phyloP scores from a whole-genome alignment of 129 eudicot species.

The Chrysanthemum lavandulifolium region DNA sequence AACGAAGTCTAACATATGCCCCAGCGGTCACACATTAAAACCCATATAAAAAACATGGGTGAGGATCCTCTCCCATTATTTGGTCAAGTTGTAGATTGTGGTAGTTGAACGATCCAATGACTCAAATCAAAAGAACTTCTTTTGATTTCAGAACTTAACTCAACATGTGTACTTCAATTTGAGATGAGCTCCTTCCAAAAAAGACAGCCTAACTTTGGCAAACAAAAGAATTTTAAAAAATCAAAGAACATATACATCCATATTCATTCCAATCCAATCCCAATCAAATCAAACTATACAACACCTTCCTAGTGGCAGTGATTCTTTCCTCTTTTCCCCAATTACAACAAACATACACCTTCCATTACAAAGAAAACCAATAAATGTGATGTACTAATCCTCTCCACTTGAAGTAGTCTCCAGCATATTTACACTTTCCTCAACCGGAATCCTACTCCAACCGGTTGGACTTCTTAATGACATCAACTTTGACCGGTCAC shows the following conservation, averaged over 20 bases:
- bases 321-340: conserved; percentile 16
- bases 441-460: conserved; percentile 65
- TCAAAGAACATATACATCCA: conserved; percentile 24
- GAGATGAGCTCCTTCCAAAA: too few relatives aligned
- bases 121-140: too few relatives aligned
- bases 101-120: too few relatives aligned
- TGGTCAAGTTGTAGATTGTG: too few relatives aligned
- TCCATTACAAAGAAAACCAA: not conserved
- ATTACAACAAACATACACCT: conserved; percentile 21
- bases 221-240: conserved; percentile 30
- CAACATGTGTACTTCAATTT: too few relatives aligned
- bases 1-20: not conserved
- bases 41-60: not conserved
- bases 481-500: conserved; percentile 53
- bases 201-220: conserved; percentile 13
- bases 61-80: too few relatives aligned
- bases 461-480: conserved; percentile 53
- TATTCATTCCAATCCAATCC: conserved; percentile 19
- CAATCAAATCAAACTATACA: conserved; percentile 25
- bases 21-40: not conserved
- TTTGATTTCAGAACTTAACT: too few relatives aligned
- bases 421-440: conserved; percentile 45
- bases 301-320: conserved; percentile 8
- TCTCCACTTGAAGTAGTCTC: conserved; percentile 52
- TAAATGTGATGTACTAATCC: conserved; percentile 18